Evolutionary conservation across 2,329 filamentous ascomycete genomes (phyloP).

Genomic region (Clonostachys rhizophaga): DNA sequence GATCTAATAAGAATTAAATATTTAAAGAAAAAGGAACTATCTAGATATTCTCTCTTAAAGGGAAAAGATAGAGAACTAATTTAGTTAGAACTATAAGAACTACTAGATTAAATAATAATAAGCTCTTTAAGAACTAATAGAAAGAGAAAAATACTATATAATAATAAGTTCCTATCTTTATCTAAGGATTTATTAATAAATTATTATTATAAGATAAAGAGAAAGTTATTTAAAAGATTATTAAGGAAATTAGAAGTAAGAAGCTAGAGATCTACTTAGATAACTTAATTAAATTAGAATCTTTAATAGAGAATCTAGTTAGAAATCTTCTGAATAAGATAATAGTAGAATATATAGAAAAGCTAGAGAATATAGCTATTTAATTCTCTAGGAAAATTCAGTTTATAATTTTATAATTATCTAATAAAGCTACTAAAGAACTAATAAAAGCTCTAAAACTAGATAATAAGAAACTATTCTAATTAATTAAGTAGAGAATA

Average conservation of each 20-base stretch:
- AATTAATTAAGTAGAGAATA: too few species aligned
- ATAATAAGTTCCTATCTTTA: not conserved
- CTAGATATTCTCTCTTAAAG: not conserved
- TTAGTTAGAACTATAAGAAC: not conserved
- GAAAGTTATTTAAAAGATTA: not conserved
- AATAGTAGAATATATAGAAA: not conserved
- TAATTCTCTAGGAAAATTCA: not conserved
- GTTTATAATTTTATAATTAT: not conserved
- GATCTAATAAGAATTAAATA: not conserved
- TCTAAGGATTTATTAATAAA: not conserved
- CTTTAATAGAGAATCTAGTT: not conserved
- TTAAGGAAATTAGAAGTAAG: not conserved
- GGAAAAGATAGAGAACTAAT: not conserved
- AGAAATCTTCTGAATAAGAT: not conserved
- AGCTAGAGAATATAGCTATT: not conserved
- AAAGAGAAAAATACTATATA: not conserved
- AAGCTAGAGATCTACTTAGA: not conserved
- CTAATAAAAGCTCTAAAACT: not conserved
- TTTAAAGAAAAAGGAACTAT: not conserved
- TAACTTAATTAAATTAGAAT: not conserved
- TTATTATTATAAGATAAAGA: too few species aligned
- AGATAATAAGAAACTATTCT: slow-evolving; percentile 4
- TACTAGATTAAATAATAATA: not conserved
- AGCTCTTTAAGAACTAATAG: not conserved
- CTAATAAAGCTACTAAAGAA: not conserved